phyloP scores from a whole-genome alignment of 2,329 filamentous ascomycete species.

The Aspergillus sp. region DNA sequence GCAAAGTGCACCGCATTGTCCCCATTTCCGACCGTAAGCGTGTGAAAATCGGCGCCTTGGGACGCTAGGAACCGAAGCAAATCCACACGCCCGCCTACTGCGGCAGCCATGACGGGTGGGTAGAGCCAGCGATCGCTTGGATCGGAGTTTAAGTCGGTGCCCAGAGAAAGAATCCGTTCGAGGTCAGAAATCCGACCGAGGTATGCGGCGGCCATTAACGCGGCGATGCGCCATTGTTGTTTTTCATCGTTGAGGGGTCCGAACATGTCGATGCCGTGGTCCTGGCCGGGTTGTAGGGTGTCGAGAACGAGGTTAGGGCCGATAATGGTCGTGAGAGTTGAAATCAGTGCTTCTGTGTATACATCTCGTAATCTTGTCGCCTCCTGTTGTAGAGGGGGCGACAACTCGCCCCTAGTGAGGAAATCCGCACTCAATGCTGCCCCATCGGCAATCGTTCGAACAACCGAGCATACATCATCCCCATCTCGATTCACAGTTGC shows the following conservation, averaged over 20 bases:
- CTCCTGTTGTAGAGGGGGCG: neutral
- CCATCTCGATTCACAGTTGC: neutral
- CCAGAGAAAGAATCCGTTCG: neutral
- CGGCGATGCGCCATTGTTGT: neutral
- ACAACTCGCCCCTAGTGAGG: too few relatives aligned
- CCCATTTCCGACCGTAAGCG: neutral
- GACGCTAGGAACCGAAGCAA: neutral
- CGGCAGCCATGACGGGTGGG: neutral
- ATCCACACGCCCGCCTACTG: neutral
- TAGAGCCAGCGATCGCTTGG: neutral
- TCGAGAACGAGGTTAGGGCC: neutral
- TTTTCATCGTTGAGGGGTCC: neutral
- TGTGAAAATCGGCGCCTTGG: neutral
- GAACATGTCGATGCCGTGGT: neutral
- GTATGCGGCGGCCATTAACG: slow-evolving; percentile 6
- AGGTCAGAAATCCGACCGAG: slow-evolving; percentile 1
- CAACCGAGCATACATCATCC: neutral
- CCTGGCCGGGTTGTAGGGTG: neutral
- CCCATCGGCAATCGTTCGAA: neutral
- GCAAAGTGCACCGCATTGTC: neutral
- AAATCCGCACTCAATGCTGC: neutral
- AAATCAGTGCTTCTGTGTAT: neutral
- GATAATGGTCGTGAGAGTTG: neutral
- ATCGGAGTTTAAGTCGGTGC: neutral
- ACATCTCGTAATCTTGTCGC: neutral